These are phyloP conservation scores for Hymenoscyphus albidus DNA, from an alignment of 2,329 filamentous ascomycete genomes.

Conservation along the genomic window DNA sequence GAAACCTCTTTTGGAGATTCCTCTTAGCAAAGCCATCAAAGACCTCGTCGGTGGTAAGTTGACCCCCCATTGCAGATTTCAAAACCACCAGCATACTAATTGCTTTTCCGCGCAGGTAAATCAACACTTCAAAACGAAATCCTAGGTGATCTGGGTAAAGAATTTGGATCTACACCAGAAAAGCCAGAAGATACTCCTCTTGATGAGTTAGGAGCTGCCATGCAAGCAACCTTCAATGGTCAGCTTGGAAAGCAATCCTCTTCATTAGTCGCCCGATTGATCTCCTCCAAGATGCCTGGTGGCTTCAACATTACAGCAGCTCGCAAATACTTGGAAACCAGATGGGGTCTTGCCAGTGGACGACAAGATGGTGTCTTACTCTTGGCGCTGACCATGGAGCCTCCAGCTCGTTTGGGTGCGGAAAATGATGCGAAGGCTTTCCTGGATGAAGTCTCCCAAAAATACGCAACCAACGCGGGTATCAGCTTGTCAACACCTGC, in stretches of 20 bases:
- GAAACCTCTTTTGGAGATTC: conserved; percentile 84
- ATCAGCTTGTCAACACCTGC: conserved; percentile 77
- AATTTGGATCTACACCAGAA: conserved; percentile 96
- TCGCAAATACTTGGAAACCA: conserved; percentile 89
- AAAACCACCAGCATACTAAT: background rate
- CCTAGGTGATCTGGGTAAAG: conserved; percentile 93
- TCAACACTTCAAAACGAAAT: conserved; percentile 99
- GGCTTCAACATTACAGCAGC: conserved; percentile 98
- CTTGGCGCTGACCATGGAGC: conserved; percentile 89
- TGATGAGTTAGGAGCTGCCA: conserved; percentile 88
- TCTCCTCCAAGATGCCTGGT: conserved; percentile 99
- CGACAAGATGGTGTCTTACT: conserved; percentile 89
- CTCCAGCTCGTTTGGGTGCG: conserved; percentile 78
- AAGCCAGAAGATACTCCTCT: conserved; percentile 97
- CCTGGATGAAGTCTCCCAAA: conserved; percentile 82
- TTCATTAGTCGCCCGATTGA: conserved; percentile 86
- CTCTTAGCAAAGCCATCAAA: conserved; percentile 95
- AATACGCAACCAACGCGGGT: conserved; percentile 80
- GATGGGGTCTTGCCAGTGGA: conserved; percentile 83
- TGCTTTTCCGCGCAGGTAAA: conserved; percentile 61
- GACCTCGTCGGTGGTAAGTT: conserved; percentile 89
- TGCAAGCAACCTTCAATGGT: conserved; percentile 98
- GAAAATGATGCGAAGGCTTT: conserved; percentile 90
- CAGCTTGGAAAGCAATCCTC: conserved; percentile 96
- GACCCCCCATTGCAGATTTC: background rate